Conservation (phyloP, 2,329 filamentous ascomycete genomes). For the Mycosphaerella sp. region DNA sequence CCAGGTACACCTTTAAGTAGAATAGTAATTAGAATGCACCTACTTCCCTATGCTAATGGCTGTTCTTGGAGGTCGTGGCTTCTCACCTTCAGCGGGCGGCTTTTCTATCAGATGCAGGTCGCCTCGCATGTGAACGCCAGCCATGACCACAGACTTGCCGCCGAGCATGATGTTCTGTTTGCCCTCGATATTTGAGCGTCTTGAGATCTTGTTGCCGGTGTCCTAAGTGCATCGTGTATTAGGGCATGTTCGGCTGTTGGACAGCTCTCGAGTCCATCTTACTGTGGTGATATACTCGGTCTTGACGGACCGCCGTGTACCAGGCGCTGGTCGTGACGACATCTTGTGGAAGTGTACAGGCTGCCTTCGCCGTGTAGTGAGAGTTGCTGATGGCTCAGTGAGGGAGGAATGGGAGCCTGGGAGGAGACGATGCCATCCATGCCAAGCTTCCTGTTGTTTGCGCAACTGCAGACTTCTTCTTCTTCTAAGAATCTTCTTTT, state of each 20-base stretch:
- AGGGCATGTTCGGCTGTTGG: not conserved
- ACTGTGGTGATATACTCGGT: constrained; percentile 98
- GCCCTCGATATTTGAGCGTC: constrained; percentile 83
- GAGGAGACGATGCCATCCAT: not conserved
- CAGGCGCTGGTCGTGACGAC: constrained; percentile 38
- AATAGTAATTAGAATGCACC: not conserved
- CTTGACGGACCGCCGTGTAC: constrained; percentile 58
- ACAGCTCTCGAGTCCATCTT: constrained; percentile 22
- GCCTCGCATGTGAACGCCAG: constrained; percentile 87
- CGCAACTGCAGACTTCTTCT: not conserved
- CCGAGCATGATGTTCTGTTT: constrained; percentile 98
- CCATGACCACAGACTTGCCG: constrained; percentile 88
- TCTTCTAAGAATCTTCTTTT: not conserved
- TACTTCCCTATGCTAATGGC: constrained; percentile 71
- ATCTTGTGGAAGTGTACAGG: constrained; percentile 4
- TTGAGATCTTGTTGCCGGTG: constrained; percentile 96
- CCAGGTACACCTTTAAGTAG: not conserved
- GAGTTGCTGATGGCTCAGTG: not conserved
- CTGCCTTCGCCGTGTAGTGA: not conserved
- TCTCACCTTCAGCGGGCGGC: constrained; percentile 28
- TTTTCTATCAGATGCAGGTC: constrained; percentile 58
- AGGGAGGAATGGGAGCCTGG: not conserved
- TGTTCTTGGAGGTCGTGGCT: constrained; percentile 31
- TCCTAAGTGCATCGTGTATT: constrained; percentile 52
- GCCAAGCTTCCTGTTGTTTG: not conserved